Evolutionary conservation across 192 early-diverging fungal genomes (phyloP), one percentile per base, ranked within the genome.

Genomic region (Coemansia sp.): DNA sequence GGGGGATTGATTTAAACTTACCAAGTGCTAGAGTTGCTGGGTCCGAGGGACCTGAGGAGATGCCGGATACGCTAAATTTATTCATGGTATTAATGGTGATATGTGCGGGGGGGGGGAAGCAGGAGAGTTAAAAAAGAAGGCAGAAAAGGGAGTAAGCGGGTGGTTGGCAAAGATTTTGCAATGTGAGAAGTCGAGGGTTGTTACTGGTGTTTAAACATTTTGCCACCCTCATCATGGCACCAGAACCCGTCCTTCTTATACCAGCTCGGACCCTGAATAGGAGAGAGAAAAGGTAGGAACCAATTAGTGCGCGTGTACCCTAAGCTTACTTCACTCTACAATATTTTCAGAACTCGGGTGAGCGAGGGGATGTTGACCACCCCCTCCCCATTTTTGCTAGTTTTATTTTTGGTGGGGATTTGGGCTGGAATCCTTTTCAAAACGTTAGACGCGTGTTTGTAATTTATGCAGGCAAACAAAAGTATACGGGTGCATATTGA

Each of bases 11-110:
- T 5, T 33, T 36, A 29, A 55, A 77, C 80, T 82, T 82, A 82
- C 80, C 75, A 55, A 82, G 74, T 22, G 71, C 24, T 24, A 24
- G 24, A 24, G 65, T 18, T 74, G 60, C 22, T 38, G 70, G 61
- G 61, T 76, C 76, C 27, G 74, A 46, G 10, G 63, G 63, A 3
- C 62, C 62, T 22, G 52, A 31, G 9, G 18, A 27, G 27, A 24
- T 1, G 24, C 24, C 24, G 24, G 24, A 24, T 24, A 24, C 24
- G 24, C 24, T 24, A 24, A 24, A 24, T 24, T 1, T 27, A 27
- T 27, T 27, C 27, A 27, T 27, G 27, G 27, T 27, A 27, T 27
- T 27, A 27, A 27, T 27, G 27, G 27, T 27, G 27, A 27, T 27
- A 27, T 27, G 27, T 31, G 1, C 65, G 27, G 27, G 27, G 27